Base-by-base conservation (phyloP, 208 protist species). In the Ichthyophonus hoferi region DNA sequence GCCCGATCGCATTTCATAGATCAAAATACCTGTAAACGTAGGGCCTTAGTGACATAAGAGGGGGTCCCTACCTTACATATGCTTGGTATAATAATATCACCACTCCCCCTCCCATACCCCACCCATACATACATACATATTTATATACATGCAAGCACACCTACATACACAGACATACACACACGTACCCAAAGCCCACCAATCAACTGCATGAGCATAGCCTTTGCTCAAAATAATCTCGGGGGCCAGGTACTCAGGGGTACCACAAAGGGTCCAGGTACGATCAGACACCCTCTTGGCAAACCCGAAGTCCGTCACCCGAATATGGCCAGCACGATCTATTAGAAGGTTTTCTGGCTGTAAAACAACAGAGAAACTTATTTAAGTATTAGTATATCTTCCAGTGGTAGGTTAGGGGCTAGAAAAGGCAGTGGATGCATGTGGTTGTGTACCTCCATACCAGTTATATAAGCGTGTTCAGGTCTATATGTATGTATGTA, bases 281-380 rank as follows among this genome's bases (percentile, higher is more conserved):
- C 86, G 78, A 33, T 92, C 87, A 0, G 58, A 31, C n/a, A 91
- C 83, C 37, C 88, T 41, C 86, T 92, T 90, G 35, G 90, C 90
- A 37, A 92, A 90, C 24, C 91, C 91, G 58, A 93, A 93, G 91
- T 98, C 97, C 2, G 94, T 96, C 1, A 98, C 92, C 40, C 96
- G 96, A 34, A 97, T 90, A 85, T 98, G 93, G 0, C 97, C 97
- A 12, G 95, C 34, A 1, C 41, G 79, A 88, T 97, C 94, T 1
- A 97, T 88, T 31, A 97, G 92, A 35, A 97, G 42, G 89, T 97
- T 97, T 83, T 97, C 96, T 31, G 96, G 96, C 89, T 89, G 97
- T 17, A 97, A 88, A 90, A 97, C 96, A 37, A n/a, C n/a, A n/a
- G n/a, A n/a, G n/a, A n/a, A n/a, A n/a, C n/a, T n/a, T n/a, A n/a